These are phyloP conservation scores for Ascochyta fabae DNA, from an alignment of 2,329 filamentous ascomycete genomes.

Conservation along the genomic window DNA sequence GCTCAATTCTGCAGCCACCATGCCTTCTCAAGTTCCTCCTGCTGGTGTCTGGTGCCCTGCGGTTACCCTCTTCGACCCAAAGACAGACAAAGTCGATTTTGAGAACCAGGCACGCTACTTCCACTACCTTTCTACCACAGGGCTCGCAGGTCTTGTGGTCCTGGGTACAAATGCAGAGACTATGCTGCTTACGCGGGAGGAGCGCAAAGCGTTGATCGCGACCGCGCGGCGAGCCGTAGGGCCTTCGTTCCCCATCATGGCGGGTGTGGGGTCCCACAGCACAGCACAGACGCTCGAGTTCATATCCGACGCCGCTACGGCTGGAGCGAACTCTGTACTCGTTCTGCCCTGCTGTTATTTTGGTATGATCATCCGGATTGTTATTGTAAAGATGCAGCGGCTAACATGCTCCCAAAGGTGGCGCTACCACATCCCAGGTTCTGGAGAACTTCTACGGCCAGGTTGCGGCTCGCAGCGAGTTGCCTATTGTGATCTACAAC, in stretches of 20 bases:
- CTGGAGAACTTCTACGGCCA: constrained; percentile 51
- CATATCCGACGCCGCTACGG: constrained; percentile 48
- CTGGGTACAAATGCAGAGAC: constrained; percentile 53
- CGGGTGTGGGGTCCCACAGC: constrained; percentile 49
- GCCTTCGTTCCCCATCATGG: constrained; percentile 50
- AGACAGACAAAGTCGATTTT: constrained; percentile 47
- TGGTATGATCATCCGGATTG: constrained; percentile 30
- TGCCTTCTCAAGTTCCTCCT: constrained; percentile 25
- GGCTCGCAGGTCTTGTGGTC: constrained; percentile 52
- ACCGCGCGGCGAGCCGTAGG: constrained; percentile 48
- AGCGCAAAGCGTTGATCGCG: constrained; percentile 47
- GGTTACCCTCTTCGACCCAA: constrained; percentile 51
- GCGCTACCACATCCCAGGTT: constrained; percentile 48
- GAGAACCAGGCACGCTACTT: constrained; percentile 50
- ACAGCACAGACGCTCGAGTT: constrained; percentile 51
- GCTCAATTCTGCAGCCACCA: not conserved
- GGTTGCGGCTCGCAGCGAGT: constrained; percentile 62
- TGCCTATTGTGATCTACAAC: constrained; percentile 75
- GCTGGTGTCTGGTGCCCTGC: constrained; percentile 42
- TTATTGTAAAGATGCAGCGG: not conserved
- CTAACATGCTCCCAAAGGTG: not conserved
- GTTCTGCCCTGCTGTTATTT: constrained; percentile 53
- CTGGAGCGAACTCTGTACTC: constrained; percentile 50
- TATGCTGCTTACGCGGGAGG: constrained; percentile 51
- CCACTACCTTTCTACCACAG: constrained; percentile 49